A percentile compares a stretch with the other conserved stretches of the same genome.
Conservation (phyloP, 2,329 filamentous ascomycete genomes). For the Dactylonectria macrodidyma region DNA sequence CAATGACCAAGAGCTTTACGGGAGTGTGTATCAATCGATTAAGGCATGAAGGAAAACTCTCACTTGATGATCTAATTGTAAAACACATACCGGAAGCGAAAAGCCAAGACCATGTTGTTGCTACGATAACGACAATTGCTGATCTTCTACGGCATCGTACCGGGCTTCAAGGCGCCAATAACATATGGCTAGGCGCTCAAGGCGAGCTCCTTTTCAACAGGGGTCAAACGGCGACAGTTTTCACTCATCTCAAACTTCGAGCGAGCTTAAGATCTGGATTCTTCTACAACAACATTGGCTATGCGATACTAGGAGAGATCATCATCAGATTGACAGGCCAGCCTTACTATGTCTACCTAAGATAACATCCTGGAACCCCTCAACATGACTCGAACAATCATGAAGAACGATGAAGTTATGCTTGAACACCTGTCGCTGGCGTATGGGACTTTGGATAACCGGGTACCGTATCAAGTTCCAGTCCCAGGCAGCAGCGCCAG, state of each 20-base stretch:
- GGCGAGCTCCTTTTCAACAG: not conserved
- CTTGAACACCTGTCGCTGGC: conserved; percentile 4
- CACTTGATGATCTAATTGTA: conserved; percentile 42
- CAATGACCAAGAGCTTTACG: conserved; percentile 49
- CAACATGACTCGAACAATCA: conserved; percentile 44
- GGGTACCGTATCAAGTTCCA: conserved; percentile 6
- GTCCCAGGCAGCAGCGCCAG: not conserved
- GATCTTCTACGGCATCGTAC: conserved; percentile 47
- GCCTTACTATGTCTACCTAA: conserved; percentile 20
- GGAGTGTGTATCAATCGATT: not conserved
- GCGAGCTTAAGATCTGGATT: conserved; percentile 29
- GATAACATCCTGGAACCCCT: conserved; percentile 44
- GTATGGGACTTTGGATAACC: conserved; percentile 22
- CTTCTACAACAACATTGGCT: conserved; percentile 47
- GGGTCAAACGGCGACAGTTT: conserved; percentile 10
- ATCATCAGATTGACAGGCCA: too few relatives aligned
- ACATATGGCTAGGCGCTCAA: not conserved
- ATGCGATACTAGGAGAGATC: conserved; percentile 22
- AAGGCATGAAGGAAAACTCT: conserved; percentile 31
- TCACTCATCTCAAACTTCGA: conserved; percentile 5
- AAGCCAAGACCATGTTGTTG: conserved; percentile 38
- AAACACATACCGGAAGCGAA: conserved; percentile 43
- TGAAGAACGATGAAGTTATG: not conserved
- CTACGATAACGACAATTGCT: conserved; percentile 35
- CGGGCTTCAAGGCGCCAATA: conserved; percentile 35